A percentile compares a stretch with the other conserved stretches of the same genome.
Conservation (phyloP, 768 basidiomycete genomes). For the Mrakia blollopis region DNA sequence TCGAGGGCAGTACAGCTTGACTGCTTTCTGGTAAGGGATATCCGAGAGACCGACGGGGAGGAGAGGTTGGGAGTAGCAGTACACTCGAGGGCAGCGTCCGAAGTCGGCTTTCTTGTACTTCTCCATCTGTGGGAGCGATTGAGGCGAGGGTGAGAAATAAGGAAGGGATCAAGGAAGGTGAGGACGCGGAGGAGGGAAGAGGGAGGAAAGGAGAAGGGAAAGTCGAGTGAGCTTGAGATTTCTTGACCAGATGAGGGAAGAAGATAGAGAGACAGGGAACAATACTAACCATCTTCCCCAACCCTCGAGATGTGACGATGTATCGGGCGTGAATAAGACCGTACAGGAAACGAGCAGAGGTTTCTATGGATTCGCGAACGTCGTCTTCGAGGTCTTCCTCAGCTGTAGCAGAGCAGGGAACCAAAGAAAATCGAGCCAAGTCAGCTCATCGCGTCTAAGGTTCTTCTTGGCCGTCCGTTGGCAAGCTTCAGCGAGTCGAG, state of each 20-base stretch:
- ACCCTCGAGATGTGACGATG: slow-evolving; percentile 89
- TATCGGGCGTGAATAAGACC: slow-evolving; percentile 95
- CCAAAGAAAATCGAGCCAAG: not conserved
- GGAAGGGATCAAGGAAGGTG: not conserved
- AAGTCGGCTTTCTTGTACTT: slow-evolving; percentile 99
- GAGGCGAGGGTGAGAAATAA: no score
- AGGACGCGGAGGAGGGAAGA: not conserved
- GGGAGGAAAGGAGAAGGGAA: not conserved
- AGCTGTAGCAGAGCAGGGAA: slow-evolving; percentile 50
- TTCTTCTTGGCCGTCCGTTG: not conserved
- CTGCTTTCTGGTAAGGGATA: slow-evolving; percentile 96
- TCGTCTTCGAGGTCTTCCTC: slow-evolving; percentile 90
- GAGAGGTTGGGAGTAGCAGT: slow-evolving; percentile 89
- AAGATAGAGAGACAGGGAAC: not conserved
- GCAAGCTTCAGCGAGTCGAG: not conserved
- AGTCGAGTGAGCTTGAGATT: no score
- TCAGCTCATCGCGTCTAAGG: not conserved
- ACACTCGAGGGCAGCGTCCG: slow-evolving; percentile 93
- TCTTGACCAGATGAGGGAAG: no score
- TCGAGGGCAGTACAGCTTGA: slow-evolving; percentile 96
- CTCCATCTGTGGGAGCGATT: slow-evolving; percentile 55
- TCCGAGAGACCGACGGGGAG: slow-evolving; percentile 96
- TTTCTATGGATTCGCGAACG: slow-evolving; percentile 81
- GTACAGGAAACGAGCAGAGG: slow-evolving; percentile 87
- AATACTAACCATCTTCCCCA: slow-evolving; percentile 81